A percentile compares a stretch with the other conserved stretches of the same genome.
phyloP scores from a whole-genome alignment of 2,329 filamentous ascomycete genomes.

The Coleophoma crateriformis region DNA sequence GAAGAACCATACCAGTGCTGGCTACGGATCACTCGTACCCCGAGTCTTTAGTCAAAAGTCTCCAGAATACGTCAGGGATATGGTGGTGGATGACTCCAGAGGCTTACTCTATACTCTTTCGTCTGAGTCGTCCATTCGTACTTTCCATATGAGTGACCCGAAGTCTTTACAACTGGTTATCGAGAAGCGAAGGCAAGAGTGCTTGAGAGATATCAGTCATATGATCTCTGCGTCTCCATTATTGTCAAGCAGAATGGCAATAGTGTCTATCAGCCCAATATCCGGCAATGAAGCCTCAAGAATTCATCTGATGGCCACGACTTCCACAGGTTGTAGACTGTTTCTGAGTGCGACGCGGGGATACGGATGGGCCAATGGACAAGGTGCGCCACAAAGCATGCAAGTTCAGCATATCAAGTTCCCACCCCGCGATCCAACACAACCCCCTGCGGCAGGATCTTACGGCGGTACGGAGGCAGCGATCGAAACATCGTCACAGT shows the following conservation, averaged over 20 bases:
- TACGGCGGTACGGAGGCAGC: slow-evolving; percentile 14
- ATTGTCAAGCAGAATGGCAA: slow-evolving; percentile 62
- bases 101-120: slow-evolving; percentile 90
- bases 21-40: slow-evolving; percentile 62
- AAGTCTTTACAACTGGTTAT: slow-evolving; percentile 58
- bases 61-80: slow-evolving; percentile 66
- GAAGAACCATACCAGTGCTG: slow-evolving; percentile 77
- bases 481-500: slow-evolving; percentile 35
- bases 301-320: slow-evolving; percentile 84
- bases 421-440: slow-evolving; percentile 52
- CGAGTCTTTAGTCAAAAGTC: slow-evolving; percentile 43
- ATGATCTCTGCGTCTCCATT: slow-evolving; percentile 72
- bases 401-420: slow-evolving; percentile 97
- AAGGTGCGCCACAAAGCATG: slow-evolving; percentile 79
- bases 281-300: slow-evolving; percentile 73
- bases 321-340: slow-evolving; percentile 82
- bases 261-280: slow-evolving; percentile 84
- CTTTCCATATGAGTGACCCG: slow-evolving; percentile 75
- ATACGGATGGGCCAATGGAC: slow-evolving; percentile 56
- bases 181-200: slow-evolving; percentile 54
- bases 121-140: slow-evolving; percentile 79
- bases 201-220: slow-evolving; percentile 72
- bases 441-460: slow-evolving; percentile 17
- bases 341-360: slow-evolving; percentile 82
- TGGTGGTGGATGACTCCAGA: slow-evolving; percentile 83